phyloP scores from a whole-genome alignment of 1,284 basidiomycete species.

The Fomitopsis schrenkii region DNA sequence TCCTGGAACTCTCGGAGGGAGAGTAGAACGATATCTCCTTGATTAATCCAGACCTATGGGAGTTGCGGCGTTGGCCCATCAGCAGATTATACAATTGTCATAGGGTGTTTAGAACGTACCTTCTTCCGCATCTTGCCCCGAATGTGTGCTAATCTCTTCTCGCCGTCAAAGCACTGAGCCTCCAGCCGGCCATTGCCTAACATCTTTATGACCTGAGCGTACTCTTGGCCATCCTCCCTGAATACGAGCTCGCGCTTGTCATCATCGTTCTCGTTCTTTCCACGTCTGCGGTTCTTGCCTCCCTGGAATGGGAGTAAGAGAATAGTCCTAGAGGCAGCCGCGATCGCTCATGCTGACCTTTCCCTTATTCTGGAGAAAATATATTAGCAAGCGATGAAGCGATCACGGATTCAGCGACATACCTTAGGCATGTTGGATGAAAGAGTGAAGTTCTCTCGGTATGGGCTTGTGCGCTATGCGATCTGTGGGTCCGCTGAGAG shows the following conservation, averaged over 20 bases:
- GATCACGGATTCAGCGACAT: constrained; percentile 11
- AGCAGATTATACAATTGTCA: neutral
- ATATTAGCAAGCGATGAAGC: constrained; percentile 14
- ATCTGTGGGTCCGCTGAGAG: neutral
- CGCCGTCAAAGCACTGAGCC: constrained; percentile 97
- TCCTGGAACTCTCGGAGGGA: constrained; percentile 99
- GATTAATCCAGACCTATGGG: constrained; percentile 95
- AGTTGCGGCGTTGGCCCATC: neutral
- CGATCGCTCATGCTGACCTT: constrained; percentile 46
- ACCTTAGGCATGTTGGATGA: constrained; percentile 55
- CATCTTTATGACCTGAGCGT: constrained; percentile 99
- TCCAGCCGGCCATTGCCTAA: constrained; percentile 97
- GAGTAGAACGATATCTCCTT: constrained; percentile 95
- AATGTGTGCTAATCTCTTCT: constrained; percentile 97
- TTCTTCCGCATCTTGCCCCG: constrained; percentile 99
- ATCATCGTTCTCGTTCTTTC: constrained; percentile 99
- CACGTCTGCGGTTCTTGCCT: constrained; percentile 98
- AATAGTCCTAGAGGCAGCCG: neutral
- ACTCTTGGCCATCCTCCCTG: constrained; percentile 99
- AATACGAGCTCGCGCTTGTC: constrained; percentile 99
- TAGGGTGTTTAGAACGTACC: constrained; percentile 42
- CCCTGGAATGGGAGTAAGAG: constrained; percentile 51
- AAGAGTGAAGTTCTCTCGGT: neutral
- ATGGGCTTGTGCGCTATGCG: neutral
- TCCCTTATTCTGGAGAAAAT: constrained; percentile 65